phyloP scores from a whole-genome alignment of 352 stramenopile species.

The Globisporangium cederbergense region DNA sequence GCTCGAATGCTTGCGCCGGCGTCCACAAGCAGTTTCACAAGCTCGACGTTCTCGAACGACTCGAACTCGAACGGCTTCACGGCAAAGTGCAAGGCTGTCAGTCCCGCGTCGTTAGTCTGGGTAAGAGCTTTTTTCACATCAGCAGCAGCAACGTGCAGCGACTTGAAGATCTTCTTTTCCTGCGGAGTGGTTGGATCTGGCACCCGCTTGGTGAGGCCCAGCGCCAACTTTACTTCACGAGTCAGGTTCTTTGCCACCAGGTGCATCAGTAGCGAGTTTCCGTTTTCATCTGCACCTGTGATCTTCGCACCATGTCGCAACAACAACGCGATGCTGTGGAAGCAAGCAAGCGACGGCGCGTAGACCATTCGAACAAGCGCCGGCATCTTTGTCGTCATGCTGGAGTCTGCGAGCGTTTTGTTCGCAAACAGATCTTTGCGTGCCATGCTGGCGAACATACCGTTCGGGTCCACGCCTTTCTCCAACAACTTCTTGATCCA shows the following conservation, averaged over 20 bases:
- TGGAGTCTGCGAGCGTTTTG: conserved; percentile 24
- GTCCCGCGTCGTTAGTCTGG: conserved; percentile 34
- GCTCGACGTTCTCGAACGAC: conserved; percentile 59
- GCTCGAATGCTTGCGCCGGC: conserved; percentile 33
- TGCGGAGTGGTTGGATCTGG: conserved; percentile 29
- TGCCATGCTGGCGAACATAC: conserved; percentile 30
- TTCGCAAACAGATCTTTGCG: conserved; percentile 41
- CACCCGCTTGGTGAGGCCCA: conserved; percentile 44
- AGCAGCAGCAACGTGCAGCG: conserved; percentile 37
- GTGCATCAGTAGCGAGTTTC: conserved; percentile 67
- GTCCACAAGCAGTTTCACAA: conserved; percentile 48
- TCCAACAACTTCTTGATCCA: conserved; percentile 58
- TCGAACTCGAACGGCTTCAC: conserved; percentile 53
- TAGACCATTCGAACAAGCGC: conserved; percentile 48
- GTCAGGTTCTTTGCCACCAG: conserved; percentile 47
- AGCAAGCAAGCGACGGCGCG: conserved; percentile 25
- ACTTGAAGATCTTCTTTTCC: conserved; percentile 29
- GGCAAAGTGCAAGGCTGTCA: conserved; percentile 58
- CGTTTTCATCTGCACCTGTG: conserved; percentile 35
- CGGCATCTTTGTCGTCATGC: conserved; percentile 28
- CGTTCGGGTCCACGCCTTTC: conserved; percentile 46
- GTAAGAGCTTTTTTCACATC: conserved; percentile 44
- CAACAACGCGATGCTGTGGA: conserved; percentile 41
- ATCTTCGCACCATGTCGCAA: conserved; percentile 62
- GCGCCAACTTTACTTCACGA: conserved; percentile 35